Evolutionary conservation across 805 yeast genomes (phyloP), one percentile per base, ranked within the genome.

Genomic region (Kodamaea lidongshanica): DNA sequence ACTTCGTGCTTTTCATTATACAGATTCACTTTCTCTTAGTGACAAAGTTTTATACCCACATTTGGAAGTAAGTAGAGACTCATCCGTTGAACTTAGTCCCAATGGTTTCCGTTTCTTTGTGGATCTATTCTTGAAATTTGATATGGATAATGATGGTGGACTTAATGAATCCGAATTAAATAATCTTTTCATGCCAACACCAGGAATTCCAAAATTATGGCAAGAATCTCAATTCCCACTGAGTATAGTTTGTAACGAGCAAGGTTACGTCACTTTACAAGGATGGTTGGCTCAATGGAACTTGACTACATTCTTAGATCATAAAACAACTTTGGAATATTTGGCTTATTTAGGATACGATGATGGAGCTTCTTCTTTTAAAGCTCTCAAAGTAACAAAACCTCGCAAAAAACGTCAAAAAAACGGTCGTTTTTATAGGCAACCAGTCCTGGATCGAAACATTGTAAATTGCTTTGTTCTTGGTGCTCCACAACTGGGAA

Each of bases 221-320:
- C 66, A 68, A 20, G 87, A 83, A 9, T 71, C 84, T 0, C 78
- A 78, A 41, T 92, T 92, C 48, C 99, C 99, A 0, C 64, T 70
- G 15, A 75, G 94, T 1, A 84, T 94, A 7, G 95, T 89, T 2
- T 74, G 94, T 31, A 88, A 87, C 50, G 96, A 87, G 41, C 79
- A 77, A 39, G 96, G 95, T 0, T 72, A 77, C 50, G 87, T 92
- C 4, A 86, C 97, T 0, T 56, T 92, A 16, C 98, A 94, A 58
- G 98, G 99, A 3, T 92, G 99, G 99, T 59, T 92, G 21, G 98
- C 98, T 0, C 97, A 89, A 48, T 92, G 99, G 99, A 80, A 89
- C 44, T 82, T 92, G 83, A 86, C 96, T 1, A 89, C 97, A 0
- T 87, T 76, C 42, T 60, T 92, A 17, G 95, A 88, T 45, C 76